phyloP scores from a whole-genome alignment of 2,329 filamentous ascomycete species.

The Pestalotiopsis sp. region DNA sequence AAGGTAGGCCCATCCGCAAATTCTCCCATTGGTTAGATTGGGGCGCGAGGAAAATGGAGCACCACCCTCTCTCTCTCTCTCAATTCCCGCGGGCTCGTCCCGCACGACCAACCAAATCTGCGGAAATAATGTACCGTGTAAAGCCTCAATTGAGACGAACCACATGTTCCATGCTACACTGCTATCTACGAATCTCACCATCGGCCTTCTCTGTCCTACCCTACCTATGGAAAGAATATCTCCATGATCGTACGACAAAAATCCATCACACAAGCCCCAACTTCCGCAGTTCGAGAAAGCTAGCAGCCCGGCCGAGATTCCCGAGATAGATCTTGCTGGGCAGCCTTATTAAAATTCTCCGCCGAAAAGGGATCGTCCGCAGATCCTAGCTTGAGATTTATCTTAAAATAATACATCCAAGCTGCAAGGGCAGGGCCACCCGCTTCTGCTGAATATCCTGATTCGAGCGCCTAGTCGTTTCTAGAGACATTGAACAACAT shows the following conservation, averaged over 20 bases:
- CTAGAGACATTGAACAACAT: not conserved
- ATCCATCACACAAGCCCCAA: not conserved
- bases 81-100: not conserved
- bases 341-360: not conserved
- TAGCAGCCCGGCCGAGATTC: not conserved
- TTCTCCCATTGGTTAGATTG: not conserved
- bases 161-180: not conserved
- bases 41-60: not conserved
- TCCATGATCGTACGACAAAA: not conserved
- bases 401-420: not conserved
- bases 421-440: not conserved
- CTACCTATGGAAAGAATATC: not conserved
- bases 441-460: not conserved
- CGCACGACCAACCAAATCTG: not conserved
- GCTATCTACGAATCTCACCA: not conserved
- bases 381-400: not conserved
- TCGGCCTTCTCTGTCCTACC: not conserved
- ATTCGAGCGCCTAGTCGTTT: not conserved
- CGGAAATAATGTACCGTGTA: not conserved
- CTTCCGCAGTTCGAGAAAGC: not conserved
- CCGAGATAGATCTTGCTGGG: not conserved
- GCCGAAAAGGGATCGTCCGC: not conserved
- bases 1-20: not conserved
- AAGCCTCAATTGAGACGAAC: not conserved
- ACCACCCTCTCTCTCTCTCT: not conserved